phyloP scores from a whole-genome alignment of 495 filamentous ascomycete genomes.

The Xylaria nigripes region DNA sequence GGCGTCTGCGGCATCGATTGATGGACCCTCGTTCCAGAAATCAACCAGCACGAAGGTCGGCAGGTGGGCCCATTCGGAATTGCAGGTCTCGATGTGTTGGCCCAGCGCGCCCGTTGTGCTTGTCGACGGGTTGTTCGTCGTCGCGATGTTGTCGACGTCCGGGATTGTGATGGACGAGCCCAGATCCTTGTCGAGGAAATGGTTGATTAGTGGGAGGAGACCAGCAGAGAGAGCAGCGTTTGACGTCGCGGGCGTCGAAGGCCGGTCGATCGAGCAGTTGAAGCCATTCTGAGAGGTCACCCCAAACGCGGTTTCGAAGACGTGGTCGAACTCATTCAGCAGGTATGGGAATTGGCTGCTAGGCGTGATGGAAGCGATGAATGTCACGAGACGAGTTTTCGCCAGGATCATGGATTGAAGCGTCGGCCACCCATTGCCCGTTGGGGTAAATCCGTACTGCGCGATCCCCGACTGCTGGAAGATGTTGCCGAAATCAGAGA shows the following conservation, averaged over 20 bases:
- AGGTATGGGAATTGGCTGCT: constrained; percentile 49
- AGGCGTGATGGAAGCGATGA: constrained; percentile 50
- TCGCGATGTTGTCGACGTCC: constrained; percentile 41
- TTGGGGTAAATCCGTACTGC: constrained; percentile 49
- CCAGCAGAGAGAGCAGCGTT: constrained; percentile 36
- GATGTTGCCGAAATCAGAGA: constrained; percentile 41
- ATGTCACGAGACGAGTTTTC: constrained; percentile 54
- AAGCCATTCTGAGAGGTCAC: constrained; percentile 43
- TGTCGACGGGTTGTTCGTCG: constrained; percentile 46
- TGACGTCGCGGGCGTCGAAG: constrained; percentile 34
- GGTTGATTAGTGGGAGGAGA: constrained; percentile 58
- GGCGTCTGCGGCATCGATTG: constrained; percentile 47
- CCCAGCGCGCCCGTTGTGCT: constrained; percentile 49
- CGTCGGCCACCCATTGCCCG: constrained; percentile 51
- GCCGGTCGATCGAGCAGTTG: constrained; percentile 58
- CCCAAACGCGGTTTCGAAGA: constrained; percentile 65
- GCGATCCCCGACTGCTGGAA: constrained; percentile 49
- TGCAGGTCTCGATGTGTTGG: constrained; percentile 46
- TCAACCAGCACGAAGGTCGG: constrained; percentile 59
- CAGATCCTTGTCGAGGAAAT: constrained; percentile 57
- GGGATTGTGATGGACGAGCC: constrained; percentile 51
- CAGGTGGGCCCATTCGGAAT: constrained; percentile 39
- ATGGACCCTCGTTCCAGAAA: constrained; percentile 56
- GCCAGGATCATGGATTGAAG: constrained; percentile 51
- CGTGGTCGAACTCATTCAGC: constrained; percentile 59